Evolutionary conservation across 805 yeast species (phyloP), one percentile per base, ranked within the genome.

Genomic region (Candida stauntonica): DNA sequence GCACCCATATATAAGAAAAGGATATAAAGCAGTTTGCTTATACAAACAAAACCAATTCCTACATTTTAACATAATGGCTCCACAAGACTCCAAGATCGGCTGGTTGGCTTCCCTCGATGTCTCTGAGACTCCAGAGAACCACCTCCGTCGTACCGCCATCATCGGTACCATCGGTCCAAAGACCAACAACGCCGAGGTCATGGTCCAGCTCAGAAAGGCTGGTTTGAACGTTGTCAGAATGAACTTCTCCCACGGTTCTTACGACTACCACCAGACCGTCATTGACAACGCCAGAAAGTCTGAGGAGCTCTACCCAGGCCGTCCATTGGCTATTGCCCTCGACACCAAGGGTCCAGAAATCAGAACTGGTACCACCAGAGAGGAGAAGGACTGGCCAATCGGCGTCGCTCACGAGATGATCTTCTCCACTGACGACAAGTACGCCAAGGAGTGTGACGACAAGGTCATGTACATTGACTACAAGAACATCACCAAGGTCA

Each of bases 261-360:
- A 93, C 72, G 97, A 89, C 60, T 93, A 93, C 80, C 99, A 93
- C 71, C 96, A 89, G 72, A 72, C 86, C 47, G 99, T 93, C 58
- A 73, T 93, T 66, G 97, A 91, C 77, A 91, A 93, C 63, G 87
- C 97, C 57, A 84, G 95, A 71, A 81, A 87, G 68, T 88, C 97
- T 50, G 96, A 86, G 70, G 81, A 80, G 66, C 65, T 83, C 41
- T 88, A 82, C 68, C 79, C 85, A 52, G 97, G 98, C 61, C 86
- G 98, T 73, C 99, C 98, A 39, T 76, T 93, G 60, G 98, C 96
- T 47, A 89, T 93, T 68, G 99, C 99, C 51, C 80, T 93, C 58
- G 99, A 93, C 68, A 93, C 98, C 67, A 93, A 93, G 79, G 99
- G 99, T 56, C 99, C 99, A 49, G 99, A 93, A 73, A 93, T 93